These are phyloP conservation scores for Pseudogymnoascus sp. DNA, from an alignment of 2,329 filamentous ascomycete species.

Conservation along the genomic window DNA sequence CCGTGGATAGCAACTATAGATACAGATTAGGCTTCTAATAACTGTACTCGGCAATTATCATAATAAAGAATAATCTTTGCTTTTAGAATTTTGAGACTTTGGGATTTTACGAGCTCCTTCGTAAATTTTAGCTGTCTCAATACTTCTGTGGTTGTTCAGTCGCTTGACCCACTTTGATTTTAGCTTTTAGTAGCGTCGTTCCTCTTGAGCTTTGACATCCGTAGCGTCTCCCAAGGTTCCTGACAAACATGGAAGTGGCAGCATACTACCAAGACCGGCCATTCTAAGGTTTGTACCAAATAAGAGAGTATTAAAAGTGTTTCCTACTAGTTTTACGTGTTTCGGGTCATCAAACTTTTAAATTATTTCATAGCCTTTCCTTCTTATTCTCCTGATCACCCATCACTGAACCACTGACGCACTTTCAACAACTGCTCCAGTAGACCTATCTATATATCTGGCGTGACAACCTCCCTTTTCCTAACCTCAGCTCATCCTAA, in stretches of 20 bases:
- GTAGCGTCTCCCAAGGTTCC: constrained; percentile 1
- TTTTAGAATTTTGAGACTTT: too few species aligned
- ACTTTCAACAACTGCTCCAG: not conserved
- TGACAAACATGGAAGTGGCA: not conserved
- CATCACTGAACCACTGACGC: not conserved
- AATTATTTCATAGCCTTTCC: not conserved
- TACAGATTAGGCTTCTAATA: not conserved
- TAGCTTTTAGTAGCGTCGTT: not conserved
- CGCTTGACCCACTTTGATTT: not conserved
- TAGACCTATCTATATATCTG: not conserved
- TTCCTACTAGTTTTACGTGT: not conserved
- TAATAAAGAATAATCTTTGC: not conserved
- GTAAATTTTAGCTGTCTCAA: not conserved
- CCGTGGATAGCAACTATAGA: not conserved
- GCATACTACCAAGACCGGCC: not conserved
- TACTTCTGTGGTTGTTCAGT: not conserved
- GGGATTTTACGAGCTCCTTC: not conserved
- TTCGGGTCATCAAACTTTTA: not conserved
- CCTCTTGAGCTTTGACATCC: not conserved
- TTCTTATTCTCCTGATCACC: not conserved
- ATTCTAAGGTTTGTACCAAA: not conserved
- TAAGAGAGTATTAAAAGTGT: not conserved
- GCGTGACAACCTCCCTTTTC: not conserved
- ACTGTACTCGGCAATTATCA: not conserved
- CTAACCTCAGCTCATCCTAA: not conserved